A percentile compares a stretch with the other conserved stretches of the same genome.
phyloP scores from a whole-genome alignment of 2,329 filamentous ascomycete species.

The Botrytis fabae region DNA sequence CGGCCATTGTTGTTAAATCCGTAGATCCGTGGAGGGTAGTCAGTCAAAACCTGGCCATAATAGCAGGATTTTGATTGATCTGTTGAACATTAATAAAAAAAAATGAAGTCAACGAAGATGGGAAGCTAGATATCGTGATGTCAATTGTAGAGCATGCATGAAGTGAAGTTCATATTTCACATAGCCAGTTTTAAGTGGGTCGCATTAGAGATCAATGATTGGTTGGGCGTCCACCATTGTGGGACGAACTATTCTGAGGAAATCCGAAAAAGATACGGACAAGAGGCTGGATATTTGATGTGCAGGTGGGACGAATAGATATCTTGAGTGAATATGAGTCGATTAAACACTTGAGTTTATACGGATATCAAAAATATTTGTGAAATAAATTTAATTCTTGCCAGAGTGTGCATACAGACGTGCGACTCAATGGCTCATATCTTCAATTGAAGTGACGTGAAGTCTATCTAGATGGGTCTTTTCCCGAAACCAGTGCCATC shows the following conservation, averaged over 20 bases:
- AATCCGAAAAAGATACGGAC: neutral
- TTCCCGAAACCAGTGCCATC: neutral
- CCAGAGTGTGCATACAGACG: neutral
- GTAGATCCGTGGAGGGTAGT: neutral
- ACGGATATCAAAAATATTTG: neutral
- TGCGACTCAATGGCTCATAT: neutral
- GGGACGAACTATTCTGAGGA: neutral
- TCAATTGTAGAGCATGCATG: neutral
- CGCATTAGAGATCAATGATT: neutral
- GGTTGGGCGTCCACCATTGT: neutral
- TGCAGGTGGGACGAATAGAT: neutral
- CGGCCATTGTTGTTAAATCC: neutral
- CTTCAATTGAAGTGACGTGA: slow-evolving; percentile 4
- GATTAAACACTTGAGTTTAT: neutral
- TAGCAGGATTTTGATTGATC: too few relatives aligned
- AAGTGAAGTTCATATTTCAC: neutral
- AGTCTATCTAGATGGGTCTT: slow-evolving; percentile 1
- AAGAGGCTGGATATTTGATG: neutral
- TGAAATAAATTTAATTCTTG: neutral
- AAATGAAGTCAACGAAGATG: neutral
- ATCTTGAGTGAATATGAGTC: neutral
- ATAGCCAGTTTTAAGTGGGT: neutral
- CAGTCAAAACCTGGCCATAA: neutral
- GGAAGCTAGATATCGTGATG: neutral
- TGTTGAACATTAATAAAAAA: neutral